Conservation (phyloP, 2,329 filamentous ascomycete species). For the Diplodia corticola region DNA sequence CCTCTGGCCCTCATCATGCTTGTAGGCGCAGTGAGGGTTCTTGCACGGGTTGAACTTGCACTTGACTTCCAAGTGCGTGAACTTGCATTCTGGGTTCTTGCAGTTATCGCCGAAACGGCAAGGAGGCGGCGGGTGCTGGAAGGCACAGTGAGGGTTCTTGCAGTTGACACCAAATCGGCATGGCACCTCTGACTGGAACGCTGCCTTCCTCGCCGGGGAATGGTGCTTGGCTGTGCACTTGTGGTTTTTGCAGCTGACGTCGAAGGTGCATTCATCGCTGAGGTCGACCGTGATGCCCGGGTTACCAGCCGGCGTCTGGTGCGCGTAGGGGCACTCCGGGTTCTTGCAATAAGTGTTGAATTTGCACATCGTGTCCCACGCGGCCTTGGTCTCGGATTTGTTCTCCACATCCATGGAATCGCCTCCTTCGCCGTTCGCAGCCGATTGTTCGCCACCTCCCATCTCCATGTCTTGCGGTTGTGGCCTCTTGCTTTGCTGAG, state of each 20-base stretch:
- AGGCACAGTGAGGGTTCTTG: conserved; percentile 77
- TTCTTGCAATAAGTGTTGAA: conserved; percentile 89
- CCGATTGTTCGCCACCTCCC: conserved; percentile 36
- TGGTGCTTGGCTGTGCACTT: conserved; percentile 93
- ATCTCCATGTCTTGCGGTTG: conserved; percentile 38
- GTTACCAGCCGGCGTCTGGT: conserved; percentile 88
- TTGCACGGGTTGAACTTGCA: conserved; percentile 93
- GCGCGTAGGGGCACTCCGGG: conserved; percentile 86
- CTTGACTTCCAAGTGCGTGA: conserved; percentile 78
- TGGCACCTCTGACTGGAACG: conserved; percentile 79
- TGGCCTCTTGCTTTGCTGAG: conserved; percentile 53
- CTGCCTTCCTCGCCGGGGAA: conserved; percentile 77
- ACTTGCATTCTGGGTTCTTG: conserved; percentile 78
- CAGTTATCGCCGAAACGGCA: conserved; percentile 93
- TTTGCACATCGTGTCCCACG: conserved; percentile 72
- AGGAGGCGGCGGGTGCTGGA: conserved; percentile 85
- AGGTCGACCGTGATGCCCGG: conserved; percentile 76
- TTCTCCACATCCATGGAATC: conserved; percentile 61
- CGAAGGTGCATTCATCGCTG: conserved; percentile 77
- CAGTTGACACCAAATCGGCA: conserved; percentile 93
- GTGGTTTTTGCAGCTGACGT: conserved; percentile 89
- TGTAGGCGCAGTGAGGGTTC: conserved; percentile 84
- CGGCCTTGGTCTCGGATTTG: conserved; percentile 53
- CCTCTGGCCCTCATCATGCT: conserved; percentile 86
- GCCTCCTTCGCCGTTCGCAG: conserved; percentile 43